These are phyloP conservation scores for Hypsizygus marmoreus DNA, from an alignment of 768 basidiomycete genomes.

Conservation along the genomic window DNA sequence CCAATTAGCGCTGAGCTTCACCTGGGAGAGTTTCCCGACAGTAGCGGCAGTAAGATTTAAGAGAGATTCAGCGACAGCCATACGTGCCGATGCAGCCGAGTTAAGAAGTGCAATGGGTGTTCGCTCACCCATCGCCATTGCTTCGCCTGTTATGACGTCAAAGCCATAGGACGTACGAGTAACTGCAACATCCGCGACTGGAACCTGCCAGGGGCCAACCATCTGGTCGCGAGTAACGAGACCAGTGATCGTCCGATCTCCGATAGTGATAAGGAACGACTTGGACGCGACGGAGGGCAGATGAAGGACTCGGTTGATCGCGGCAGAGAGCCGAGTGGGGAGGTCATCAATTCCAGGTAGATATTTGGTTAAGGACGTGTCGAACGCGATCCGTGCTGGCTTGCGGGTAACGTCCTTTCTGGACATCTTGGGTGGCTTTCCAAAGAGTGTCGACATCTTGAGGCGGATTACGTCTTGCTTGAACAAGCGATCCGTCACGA, in stretches of 20 bases:
- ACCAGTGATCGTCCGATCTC: conserved; percentile 92
- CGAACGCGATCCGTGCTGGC: conserved; percentile 54
- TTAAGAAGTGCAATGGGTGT: conserved; percentile 88
- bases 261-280: conserved; percentile 97
- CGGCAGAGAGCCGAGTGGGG: conserved; percentile 55
- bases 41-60: conserved; percentile 88
- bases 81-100: conserved; percentile 89
- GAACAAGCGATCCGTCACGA: conserved; percentile 88
- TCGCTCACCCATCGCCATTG: conserved; percentile 98
- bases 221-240: conserved; percentile 96
- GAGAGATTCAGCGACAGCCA: conserved; percentile 94
- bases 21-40: conserved; percentile 63
- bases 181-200: conserved; percentile 95
- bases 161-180: conserved; percentile 96
- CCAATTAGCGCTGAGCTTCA: conserved; percentile 99
- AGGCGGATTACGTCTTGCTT: conserved; percentile 81
- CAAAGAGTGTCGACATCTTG: conserved; percentile 94
- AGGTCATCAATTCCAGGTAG: conserved; percentile 46
- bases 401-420: conserved; percentile 60
- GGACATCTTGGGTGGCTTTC: conserved; percentile 92
- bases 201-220: conserved; percentile 99
- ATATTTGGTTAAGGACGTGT: conserved; percentile 68
- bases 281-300: conserved; percentile 95
- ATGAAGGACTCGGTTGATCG: conserved; percentile 80
- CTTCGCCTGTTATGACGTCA: conserved; percentile 80